Percentiles rank a stretch among this genome's conserved stretches.
phyloP scores from a whole-genome alignment of 2,329 filamentous ascomycete genomes.

The Ceratocystis colombiana region DNA sequence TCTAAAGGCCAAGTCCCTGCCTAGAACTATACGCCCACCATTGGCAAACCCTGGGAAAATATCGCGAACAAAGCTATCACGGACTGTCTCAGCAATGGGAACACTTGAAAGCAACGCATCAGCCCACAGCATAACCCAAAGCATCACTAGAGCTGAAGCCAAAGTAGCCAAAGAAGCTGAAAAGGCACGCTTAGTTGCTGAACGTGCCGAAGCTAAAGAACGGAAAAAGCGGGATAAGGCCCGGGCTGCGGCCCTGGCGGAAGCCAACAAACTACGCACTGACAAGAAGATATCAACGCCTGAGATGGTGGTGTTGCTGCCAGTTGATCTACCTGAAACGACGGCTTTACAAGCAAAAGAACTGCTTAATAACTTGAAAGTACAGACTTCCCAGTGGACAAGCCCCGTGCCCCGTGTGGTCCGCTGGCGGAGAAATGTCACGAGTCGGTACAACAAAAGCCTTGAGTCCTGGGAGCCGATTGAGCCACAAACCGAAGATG shows the following conservation, averaged over 20 bases:
- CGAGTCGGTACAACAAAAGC: conserved; percentile 51
- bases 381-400: conserved; percentile 39
- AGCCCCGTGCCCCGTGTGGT: conserved; percentile 45
- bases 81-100: neutral
- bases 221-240: conserved; percentile 35
- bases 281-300: conserved; percentile 63
- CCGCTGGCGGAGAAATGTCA: conserved; percentile 59
- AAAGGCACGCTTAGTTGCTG: conserved; percentile 38
- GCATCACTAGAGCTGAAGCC: neutral
- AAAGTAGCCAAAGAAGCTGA: conserved; percentile 43
- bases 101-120: neutral
- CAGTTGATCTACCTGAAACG: conserved; percentile 43
- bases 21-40: too few relatives aligned
- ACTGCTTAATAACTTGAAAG: conserved; percentile 43
- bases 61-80: neutral
- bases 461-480: conserved; percentile 56
- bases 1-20: neutral
- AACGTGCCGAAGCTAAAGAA: conserved; percentile 4
- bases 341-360: conserved; percentile 40
- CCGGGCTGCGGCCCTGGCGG: conserved; percentile 55
- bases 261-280: conserved; percentile 61
- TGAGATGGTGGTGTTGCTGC: conserved; percentile 69
- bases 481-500: conserved; percentile 41
- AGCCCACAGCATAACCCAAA: neutral
- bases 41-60: neutral